Conservation (phyloP, 129 eudicot species). For the carrot (Daucus carota) region DH1_v3.0 NC_030389.2:30960001-30960500, state of each 20-base stretch:
- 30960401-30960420: not conserved
- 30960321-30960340: conserved; percentile 62
- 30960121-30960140: conserved; percentile 52
- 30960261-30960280: conserved; percentile 43
- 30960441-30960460: not conserved
- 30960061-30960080: not conserved
- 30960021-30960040: not conserved
- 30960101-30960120: conserved; percentile 58
- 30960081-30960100: conserved; percentile 39
- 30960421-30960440: not conserved
- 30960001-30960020: not conserved
- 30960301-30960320: conserved; percentile 64
- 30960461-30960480: not conserved
- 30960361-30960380: conserved; percentile 60
- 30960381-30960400: conserved; percentile 19
- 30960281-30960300: conserved; percentile 48
- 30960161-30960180: conserved; percentile 64
- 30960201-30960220: not conserved
- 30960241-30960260: conserved; percentile 13
- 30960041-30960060: not conserved
- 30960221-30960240: conserved; percentile 3
- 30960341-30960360: conserved; percentile 67
- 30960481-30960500: not conserved
- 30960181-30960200: not conserved
- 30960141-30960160: conserved; percentile 53